Evolutionary conservation across 805 yeast species (phyloP).

Genomic region (Suhomyces vadensis): DNA sequence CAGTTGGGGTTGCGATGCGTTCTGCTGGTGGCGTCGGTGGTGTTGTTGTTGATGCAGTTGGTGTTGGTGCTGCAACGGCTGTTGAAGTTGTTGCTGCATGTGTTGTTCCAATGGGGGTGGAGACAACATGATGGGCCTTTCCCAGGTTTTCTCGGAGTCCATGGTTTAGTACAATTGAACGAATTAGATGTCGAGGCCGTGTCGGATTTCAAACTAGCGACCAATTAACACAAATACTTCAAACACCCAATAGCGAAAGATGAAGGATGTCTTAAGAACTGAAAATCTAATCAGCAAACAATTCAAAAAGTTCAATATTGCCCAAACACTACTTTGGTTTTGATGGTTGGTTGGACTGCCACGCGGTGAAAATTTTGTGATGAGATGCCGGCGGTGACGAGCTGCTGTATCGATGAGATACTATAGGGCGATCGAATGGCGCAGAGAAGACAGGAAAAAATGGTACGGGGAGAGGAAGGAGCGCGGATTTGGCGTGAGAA

Average conservation of each 20-base stretch:
- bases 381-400: conserved; percentile 6
- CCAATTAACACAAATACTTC: background rate
- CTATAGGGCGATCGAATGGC: background rate
- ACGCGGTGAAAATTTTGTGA: conserved; percentile 10
- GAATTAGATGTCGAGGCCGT: no score
- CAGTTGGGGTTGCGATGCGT: background rate
- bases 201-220: background rate
- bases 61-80: conserved; percentile 5
- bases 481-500: no score
- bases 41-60: conserved; percentile 1
- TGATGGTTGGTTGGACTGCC: conserved; percentile 3
- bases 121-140: conserved; percentile 42
- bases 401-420: background rate
- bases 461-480: background rate
- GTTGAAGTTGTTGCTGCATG: conserved; percentile 1
- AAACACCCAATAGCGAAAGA: conserved; percentile 1
- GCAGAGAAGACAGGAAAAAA: background rate
- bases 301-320: background rate
- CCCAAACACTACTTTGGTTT: conserved; percentile 1
- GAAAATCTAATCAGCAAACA: background rate
- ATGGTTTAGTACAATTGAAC: conserved; percentile 3
- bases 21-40: background rate
- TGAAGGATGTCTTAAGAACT: background rate
- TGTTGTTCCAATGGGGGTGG: conserved; percentile 39
- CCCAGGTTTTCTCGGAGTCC: conserved; percentile 12